Conservation (phyloP, 2,329 filamentous ascomycete species). For the Pseudogymnoascus sp. region DNA sequence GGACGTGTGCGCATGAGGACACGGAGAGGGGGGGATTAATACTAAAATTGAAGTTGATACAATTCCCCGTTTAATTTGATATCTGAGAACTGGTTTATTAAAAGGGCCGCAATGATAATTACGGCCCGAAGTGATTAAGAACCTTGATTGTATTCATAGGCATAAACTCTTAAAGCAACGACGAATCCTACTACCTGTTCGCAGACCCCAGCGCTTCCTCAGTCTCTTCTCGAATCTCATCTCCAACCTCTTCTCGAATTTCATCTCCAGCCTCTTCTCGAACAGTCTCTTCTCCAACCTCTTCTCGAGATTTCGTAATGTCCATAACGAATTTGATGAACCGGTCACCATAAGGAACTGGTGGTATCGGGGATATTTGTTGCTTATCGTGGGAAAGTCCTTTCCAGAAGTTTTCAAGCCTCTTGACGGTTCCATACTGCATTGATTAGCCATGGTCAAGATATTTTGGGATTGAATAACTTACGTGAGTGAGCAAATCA, state of each 20-base stretch:
- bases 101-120: not conserved
- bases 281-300: slow-evolving; percentile 35
- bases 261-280: not conserved
- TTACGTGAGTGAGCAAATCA: slow-evolving; percentile 92
- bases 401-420: slow-evolving; percentile 95
- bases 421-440: slow-evolving; percentile 89
- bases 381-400: slow-evolving; percentile 73
- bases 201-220: not conserved
- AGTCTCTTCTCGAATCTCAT: not conserved
- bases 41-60: not conserved
- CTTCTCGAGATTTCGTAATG: slow-evolving; percentile 83
- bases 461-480: slow-evolving; percentile 31
- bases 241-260: not conserved
- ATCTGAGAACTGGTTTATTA: not conserved
- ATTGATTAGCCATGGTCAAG: slow-evolving; percentile 14
- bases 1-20: not conserved
- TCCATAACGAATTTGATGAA: slow-evolving; percentile 88
- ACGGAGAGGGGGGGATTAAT: not conserved
- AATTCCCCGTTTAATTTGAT: not conserved
- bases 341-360: slow-evolving; percentile 82
- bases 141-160: not conserved
- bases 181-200: not conserved
- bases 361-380: slow-evolving; percentile 87
- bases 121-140: not conserved
- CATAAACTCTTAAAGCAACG: not conserved